Conservation (phyloP, 768 basidiomycete species). For the Hypholoma fasciculare region DNA sequence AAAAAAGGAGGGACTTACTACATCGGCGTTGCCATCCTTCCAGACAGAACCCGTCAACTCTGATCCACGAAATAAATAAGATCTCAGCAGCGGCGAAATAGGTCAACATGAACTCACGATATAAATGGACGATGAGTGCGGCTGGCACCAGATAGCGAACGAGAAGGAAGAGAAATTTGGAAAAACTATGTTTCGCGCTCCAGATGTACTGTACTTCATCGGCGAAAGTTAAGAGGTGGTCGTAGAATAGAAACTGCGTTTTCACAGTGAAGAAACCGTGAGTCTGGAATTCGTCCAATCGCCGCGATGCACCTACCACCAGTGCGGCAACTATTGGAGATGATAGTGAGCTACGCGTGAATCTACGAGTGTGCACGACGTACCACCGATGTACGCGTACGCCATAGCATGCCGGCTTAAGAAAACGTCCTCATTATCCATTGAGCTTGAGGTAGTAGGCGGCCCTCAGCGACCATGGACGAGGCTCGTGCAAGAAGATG, state of each 20-base stretch:
- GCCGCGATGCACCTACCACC: not conserved
- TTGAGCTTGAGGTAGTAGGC: not conserved
- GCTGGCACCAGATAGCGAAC: slow-evolving; percentile 37
- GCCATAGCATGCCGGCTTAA: not conserved
- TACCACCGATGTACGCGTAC: slow-evolving; percentile 9
- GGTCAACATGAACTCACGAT: slow-evolving; percentile 23
- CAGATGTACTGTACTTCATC: slow-evolving; percentile 43
- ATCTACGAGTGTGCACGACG: not conserved
- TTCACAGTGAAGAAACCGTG: too few species aligned
- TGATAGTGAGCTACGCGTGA: not conserved
- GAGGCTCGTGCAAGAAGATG: not conserved
- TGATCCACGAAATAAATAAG: not conserved
- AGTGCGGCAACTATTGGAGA: not conserved
- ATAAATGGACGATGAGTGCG: slow-evolving; percentile 26
- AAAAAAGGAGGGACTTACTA: slow-evolving; percentile 1
- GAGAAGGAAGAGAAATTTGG: slow-evolving; percentile 39
- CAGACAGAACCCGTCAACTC: not conserved
- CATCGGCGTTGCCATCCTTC: not conserved
- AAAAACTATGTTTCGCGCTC: slow-evolving; percentile 32
- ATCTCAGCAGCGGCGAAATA: not conserved
- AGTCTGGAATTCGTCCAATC: too few species aligned
- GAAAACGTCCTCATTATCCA: slow-evolving; percentile 3
- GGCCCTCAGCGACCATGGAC: not conserved
- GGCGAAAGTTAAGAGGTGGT: slow-evolving; percentile 38
- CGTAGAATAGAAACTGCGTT: slow-evolving; percentile 36